These are phyloP conservation scores for Aspergillus baeticus DNA, from an alignment of 495 filamentous ascomycete species.

Conservation along the genomic window DNA sequence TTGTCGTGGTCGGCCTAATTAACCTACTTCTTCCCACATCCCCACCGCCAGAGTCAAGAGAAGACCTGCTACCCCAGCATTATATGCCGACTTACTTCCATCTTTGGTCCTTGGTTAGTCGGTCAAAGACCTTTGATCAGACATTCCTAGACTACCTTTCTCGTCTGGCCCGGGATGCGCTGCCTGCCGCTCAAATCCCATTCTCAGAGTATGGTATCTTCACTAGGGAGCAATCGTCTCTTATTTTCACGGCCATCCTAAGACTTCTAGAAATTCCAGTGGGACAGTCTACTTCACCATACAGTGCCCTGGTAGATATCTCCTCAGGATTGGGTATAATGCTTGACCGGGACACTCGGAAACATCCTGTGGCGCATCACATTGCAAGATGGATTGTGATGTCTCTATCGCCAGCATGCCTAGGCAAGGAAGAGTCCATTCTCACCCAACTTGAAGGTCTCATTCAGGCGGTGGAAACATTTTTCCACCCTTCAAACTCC, in stretches of 20 bases:
- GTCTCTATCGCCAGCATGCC: constrained; percentile 83
- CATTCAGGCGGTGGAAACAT: constrained; percentile 94
- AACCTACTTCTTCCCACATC: constrained; percentile 86
- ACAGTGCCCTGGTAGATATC: constrained; percentile 77
- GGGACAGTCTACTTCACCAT: constrained; percentile 91
- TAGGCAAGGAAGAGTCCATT: constrained; percentile 75
- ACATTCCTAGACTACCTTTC: constrained; percentile 88
- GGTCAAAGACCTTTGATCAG: constrained; percentile 84
- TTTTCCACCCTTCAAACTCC: constrained; percentile 98
- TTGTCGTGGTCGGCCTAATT: constrained; percentile 79
- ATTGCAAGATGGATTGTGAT: constrained; percentile 95
- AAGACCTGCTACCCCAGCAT: constrained; percentile 73
- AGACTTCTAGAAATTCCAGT: constrained; percentile 94
- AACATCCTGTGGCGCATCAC: constrained; percentile 86
- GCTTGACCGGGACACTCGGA: constrained; percentile 87
- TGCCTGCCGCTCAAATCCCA: constrained; percentile 69
- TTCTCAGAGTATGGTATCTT: constrained; percentile 90
- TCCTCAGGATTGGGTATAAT: constrained; percentile 77
- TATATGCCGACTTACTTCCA: constrained; percentile 93
- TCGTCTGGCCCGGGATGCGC: constrained; percentile 76
- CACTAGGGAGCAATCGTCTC: constrained; percentile 84
- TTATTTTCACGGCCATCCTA: constrained; percentile 90
- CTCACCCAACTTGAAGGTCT: constrained; percentile 86
- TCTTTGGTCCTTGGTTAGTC: constrained; percentile 88
- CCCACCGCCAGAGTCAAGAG: constrained; percentile 68